phyloP scores from a whole-genome alignment of 2,329 filamentous ascomycete genomes.

The Trichoderma sp. region DNA sequence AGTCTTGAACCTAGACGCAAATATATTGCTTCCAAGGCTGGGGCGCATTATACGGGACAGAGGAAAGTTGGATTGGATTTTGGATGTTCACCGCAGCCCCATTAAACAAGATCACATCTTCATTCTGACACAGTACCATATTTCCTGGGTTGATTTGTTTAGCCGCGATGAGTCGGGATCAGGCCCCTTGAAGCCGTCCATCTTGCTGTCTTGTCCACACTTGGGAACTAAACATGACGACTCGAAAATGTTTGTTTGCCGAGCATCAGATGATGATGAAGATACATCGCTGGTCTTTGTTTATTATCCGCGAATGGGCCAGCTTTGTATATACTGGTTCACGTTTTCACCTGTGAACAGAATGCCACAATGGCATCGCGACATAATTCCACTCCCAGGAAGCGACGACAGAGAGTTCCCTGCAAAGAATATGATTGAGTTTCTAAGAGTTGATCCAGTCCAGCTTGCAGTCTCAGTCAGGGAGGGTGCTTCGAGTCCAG shows the following conservation, averaged over 20 bases:
- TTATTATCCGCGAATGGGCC: constrained; percentile 39
- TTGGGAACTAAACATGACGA: constrained; percentile 35
- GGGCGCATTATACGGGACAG: constrained; percentile 36
- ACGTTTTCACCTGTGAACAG: constrained; percentile 31
- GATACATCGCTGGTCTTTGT: constrained; percentile 41
- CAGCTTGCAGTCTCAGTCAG: constrained; percentile 31
- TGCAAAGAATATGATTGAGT: constrained; percentile 32
- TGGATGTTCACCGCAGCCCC: constrained; percentile 59
- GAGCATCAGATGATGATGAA: constrained; percentile 32
- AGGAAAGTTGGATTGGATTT: constrained; percentile 47
- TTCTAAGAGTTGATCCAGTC: constrained; percentile 38
- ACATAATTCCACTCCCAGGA: constrained; percentile 39
- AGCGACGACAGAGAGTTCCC: constrained; percentile 18
- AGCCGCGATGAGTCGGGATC: constrained; percentile 28
- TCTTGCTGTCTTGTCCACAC: constrained; percentile 40
- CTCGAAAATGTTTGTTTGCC: constrained; percentile 39
- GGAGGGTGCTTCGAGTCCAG: constrained; percentile 32
- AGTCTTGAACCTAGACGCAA: constrained; percentile 44
- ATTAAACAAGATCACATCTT: constrained; percentile 55
- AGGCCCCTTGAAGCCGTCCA: constrained; percentile 30
- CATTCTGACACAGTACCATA: constrained; percentile 58
- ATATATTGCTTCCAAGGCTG: constrained; percentile 36
- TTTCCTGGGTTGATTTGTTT: constrained; percentile 55
- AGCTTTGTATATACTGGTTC: constrained; percentile 46
- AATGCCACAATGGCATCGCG: constrained; percentile 46